These are phyloP conservation scores for Elongisporangium prolatum DNA, from an alignment of 352 stramenopile genomes.

Conservation along the genomic window DNA sequence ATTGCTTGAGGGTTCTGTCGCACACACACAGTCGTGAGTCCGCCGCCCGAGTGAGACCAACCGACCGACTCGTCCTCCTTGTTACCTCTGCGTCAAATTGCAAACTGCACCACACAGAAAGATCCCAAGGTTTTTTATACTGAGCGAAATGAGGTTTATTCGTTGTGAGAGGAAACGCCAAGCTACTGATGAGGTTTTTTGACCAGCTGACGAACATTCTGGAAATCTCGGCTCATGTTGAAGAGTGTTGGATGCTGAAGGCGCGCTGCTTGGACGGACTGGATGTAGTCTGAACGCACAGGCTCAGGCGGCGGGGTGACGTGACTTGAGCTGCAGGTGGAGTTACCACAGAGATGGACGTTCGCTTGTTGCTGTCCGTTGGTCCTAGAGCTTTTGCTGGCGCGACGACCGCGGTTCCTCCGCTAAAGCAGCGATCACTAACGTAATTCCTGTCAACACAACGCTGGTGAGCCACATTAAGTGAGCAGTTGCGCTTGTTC, in stretches of 20 bases:
- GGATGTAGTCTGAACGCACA: conserved; percentile 28
- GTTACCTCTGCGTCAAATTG: background rate
- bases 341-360: background rate
- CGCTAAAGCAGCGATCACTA: background rate
- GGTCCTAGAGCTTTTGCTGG: background rate
- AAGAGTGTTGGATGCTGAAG: background rate
- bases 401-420: background rate
- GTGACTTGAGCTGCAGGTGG: background rate
- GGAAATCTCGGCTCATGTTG: background rate
- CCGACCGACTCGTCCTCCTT: background rate
- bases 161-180: background rate
- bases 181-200: background rate
- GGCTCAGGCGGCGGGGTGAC: conserved; percentile 24
- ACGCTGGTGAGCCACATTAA: background rate
- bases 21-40: background rate
- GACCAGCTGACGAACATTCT: background rate
- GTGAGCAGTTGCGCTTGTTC: background rate
- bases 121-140: background rate
- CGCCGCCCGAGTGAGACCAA: no score
- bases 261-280: background rate
- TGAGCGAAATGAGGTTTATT: background rate
- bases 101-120: background rate
- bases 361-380: background rate
- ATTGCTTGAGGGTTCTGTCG: conserved; percentile 11
- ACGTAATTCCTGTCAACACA: background rate